Evolutionary conservation across 495 filamentous ascomycete genomes (phyloP).

Genomic region (Parachaetomium inaequale): DNA sequence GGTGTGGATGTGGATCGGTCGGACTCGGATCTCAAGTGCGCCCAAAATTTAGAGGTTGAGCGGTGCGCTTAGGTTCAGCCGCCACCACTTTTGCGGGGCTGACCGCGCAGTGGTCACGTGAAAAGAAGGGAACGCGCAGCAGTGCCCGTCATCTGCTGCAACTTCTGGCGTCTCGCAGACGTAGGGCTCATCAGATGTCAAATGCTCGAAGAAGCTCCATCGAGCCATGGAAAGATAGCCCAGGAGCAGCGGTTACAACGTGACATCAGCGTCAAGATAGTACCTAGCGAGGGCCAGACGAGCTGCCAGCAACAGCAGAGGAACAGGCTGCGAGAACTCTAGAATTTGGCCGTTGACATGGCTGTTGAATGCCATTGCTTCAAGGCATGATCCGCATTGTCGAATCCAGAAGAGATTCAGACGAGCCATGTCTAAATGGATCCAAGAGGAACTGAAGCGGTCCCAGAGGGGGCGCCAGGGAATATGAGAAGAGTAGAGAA

Average conservation of each 20-base stretch:
- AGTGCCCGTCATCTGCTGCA: not conserved
- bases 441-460: not conserved
- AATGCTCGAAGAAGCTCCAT: not conserved
- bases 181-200: not conserved
- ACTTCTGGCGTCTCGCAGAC: not conserved
- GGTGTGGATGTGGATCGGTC: not conserved
- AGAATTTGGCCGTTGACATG: not conserved
- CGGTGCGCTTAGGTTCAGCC: slow-evolving; percentile 15
- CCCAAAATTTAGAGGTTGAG: slow-evolving; percentile 17
- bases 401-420: not conserved
- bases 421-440: not conserved
- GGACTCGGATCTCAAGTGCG: not conserved
- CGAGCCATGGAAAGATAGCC: not conserved
- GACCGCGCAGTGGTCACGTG: slow-evolving; percentile 17
- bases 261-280: not conserved
- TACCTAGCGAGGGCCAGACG: not conserved
- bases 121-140: not conserved
- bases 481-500: not conserved
- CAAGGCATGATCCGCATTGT: not conserved
- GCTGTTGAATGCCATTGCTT: not conserved
- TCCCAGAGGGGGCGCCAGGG: not conserved
- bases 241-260: not conserved
- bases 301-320: not conserved
- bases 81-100: slow-evolving; percentile 16
- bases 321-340: not conserved